A percentile compares a stretch with the other conserved stretches of the same genome.
These are phyloP conservation scores for Irpex lacteus DNA, from an alignment of 1,284 basidiomycete species.

Conservation along the genomic window DNA sequence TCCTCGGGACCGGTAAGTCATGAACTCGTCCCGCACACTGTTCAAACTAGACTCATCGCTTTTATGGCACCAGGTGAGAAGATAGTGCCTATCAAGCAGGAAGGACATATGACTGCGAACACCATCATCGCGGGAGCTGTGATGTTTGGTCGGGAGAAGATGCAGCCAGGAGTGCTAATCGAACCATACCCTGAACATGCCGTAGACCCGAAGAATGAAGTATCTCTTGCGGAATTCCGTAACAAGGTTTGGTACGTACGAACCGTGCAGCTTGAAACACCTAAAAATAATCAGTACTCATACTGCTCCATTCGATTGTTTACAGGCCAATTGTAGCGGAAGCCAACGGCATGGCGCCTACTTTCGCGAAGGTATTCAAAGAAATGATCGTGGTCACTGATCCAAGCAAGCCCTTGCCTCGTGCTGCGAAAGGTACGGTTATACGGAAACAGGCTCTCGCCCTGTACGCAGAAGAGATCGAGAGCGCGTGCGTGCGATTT, in stretches of 20 bases:
- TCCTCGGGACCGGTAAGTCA: slow-evolving; percentile 18
- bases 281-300: too few species aligned
- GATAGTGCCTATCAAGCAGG: slow-evolving; percentile 30
- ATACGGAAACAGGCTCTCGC: slow-evolving; percentile 24
- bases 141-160: slow-evolving; percentile 22
- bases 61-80: slow-evolving; percentile 17
- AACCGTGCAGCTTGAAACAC: not conserved
- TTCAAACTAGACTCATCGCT: not conserved
- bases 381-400: slow-evolving; percentile 28
- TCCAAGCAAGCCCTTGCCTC: slow-evolving; percentile 22
- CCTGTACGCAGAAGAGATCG: slow-evolving; percentile 28
- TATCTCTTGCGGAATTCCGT: slow-evolving; percentile 1
- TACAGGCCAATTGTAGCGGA: slow-evolving; percentile 21
- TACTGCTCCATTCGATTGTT: not conserved
- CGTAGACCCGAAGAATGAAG: slow-evolving; percentile 10
- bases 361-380: slow-evolving; percentile 36
- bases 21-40: not conserved
- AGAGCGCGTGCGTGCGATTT: slow-evolving; percentile 22
- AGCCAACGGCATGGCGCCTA: slow-evolving; percentile 34
- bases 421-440: slow-evolving; percentile 28
- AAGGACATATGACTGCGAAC: slow-evolving; percentile 26
- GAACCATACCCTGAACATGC: slow-evolving; percentile 16
- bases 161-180: slow-evolving; percentile 22
- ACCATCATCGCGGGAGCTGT: slow-evolving; percentile 24
- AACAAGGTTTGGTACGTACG: slow-evolving; percentile 16